phyloP scores from a whole-genome alignment of 352 stramenopile genomes.

The Phytopythium kandeliae region DNA sequence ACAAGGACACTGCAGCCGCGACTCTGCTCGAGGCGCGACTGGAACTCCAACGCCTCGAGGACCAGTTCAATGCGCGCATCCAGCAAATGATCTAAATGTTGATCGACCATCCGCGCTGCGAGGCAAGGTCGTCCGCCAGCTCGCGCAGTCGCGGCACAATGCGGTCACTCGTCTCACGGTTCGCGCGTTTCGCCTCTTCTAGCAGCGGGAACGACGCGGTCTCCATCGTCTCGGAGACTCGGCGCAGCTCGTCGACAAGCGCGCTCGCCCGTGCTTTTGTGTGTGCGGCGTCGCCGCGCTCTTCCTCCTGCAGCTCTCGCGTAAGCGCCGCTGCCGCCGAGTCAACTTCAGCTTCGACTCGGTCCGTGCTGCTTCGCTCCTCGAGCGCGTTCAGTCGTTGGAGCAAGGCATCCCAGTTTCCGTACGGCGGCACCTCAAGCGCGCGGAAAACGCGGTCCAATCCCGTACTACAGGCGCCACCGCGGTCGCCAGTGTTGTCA shows the following conservation, averaged over 20 bases:
- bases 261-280: constrained; percentile 2
- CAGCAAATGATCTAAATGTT: constrained; percentile 29
- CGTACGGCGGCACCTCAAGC: constrained; percentile 12
- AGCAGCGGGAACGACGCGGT: constrained; percentile 14
- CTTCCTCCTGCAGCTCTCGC: constrained; percentile 16
- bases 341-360: background rate
- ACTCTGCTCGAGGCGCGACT: constrained; percentile 23
- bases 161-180: constrained; percentile 13
- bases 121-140: constrained; percentile 23
- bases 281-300: constrained; percentile 9
- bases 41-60: constrained; percentile 34
- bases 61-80: constrained; percentile 46
- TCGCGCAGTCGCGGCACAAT: constrained; percentile 18
- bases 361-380: background rate
- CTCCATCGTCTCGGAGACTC: constrained; percentile 11
- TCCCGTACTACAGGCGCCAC: constrained; percentile 4
- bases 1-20: constrained; percentile 29
- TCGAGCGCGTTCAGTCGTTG: constrained; percentile 4
- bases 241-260: constrained; percentile 12
- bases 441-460: constrained; percentile 14
- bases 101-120: constrained; percentile 24
- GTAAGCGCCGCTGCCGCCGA: constrained; percentile 6
- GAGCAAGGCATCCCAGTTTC: constrained; percentile 22
- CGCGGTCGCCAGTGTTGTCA: background rate
- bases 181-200: constrained; percentile 18